These are phyloP conservation scores for Lactarius akahatsu DNA, from an alignment of 768 basidiomycete species.

Conservation along the genomic window DNA sequence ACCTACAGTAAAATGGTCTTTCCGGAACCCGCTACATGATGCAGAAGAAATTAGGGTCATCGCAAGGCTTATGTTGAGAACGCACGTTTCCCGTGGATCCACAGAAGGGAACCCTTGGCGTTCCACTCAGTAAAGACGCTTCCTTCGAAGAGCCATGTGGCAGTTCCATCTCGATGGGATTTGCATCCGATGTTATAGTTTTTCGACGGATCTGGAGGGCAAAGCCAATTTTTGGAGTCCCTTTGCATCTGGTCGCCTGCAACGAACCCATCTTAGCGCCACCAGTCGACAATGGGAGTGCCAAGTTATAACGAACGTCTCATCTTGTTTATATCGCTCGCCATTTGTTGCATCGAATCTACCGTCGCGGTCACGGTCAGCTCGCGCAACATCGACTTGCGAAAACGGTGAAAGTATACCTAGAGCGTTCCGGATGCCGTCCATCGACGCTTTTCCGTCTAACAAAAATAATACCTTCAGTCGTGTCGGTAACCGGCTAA, in stretches of 20 bases:
- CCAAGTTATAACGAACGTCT: not conserved
- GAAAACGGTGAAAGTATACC: not conserved
- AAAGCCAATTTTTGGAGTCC: not conserved
- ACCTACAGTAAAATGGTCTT: constrained; percentile 13
- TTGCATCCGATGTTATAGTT: constrained; percentile 1
- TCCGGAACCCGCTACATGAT: constrained; percentile 1
- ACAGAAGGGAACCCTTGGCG: not conserved
- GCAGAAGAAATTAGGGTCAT: not conserved
- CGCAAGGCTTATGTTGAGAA: not conserved
- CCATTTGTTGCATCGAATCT: constrained; percentile 5
- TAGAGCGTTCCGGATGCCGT: not conserved
- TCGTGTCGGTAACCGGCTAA: not conserved
- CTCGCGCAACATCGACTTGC: not conserved
- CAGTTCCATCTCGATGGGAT: not conserved
- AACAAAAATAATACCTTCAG: not conserved
- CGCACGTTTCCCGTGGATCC: constrained; percentile 14
- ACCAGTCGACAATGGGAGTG: too few species aligned
- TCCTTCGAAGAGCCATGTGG: constrained; percentile 3
- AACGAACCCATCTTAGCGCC: not conserved
- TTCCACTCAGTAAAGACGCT: not conserved
- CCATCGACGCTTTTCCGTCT: not conserved
- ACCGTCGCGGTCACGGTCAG: not conserved
- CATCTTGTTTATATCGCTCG: not conserved
- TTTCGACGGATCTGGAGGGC: constrained; percentile 16
- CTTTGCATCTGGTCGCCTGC: constrained; percentile 3